These are phyloP conservation scores for Agrocybe praecox DNA, from an alignment of 768 basidiomycete genomes.

Conservation along the genomic window DNA sequence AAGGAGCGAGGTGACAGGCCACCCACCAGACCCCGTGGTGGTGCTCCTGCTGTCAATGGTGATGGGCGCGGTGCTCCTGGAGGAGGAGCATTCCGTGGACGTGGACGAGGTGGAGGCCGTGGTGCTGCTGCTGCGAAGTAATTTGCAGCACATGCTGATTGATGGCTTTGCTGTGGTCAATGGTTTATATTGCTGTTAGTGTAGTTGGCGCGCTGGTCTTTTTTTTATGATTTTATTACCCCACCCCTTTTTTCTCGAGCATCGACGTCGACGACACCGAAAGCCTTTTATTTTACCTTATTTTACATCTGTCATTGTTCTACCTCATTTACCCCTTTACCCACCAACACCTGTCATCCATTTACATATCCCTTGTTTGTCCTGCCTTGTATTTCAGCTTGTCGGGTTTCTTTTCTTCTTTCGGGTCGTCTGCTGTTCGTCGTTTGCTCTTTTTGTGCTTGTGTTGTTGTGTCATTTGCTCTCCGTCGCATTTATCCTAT, in stretches of 20 bases:
- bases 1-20: conserved; percentile 91
- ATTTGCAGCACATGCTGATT: not conserved
- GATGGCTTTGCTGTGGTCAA: too few relatives aligned
- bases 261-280: conserved; percentile 9
- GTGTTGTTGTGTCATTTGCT: not conserved
- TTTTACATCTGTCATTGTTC: conserved; percentile 7
- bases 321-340: not conserved
- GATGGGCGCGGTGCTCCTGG: conserved; percentile 37
- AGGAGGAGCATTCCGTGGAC: conserved; percentile 27
- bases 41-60: conserved; percentile 32
- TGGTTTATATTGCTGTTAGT: not conserved
- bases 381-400: too few relatives aligned
- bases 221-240: not conserved
- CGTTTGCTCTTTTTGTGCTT: not conserved
- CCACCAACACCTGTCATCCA: too few relatives aligned
- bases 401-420: not conserved
- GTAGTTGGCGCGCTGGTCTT: not conserved
- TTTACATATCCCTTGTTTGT: too few relatives aligned
- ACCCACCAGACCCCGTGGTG: conserved; percentile 63
- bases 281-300: conserved; percentile 1
- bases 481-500: not conserved
- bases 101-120: conserved; percentile 22
- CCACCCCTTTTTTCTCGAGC: conserved; percentile 2
- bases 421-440: not conserved
- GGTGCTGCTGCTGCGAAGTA: conserved; percentile 25